These are phyloP conservation scores for Xylaria grammica DNA, from an alignment of 495 filamentous ascomycete genomes.

Conservation along the genomic window DNA sequence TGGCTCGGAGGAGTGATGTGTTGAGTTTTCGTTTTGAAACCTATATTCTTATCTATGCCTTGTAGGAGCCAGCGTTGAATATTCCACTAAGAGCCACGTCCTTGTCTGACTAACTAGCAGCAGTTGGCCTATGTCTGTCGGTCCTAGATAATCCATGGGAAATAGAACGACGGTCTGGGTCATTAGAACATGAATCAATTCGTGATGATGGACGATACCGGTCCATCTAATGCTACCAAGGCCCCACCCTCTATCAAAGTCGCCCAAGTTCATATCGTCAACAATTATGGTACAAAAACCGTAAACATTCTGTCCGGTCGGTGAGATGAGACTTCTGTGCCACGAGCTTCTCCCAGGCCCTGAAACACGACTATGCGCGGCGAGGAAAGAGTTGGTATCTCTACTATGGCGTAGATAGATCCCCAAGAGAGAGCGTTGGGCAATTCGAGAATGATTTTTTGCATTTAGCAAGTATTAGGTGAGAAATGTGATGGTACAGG, in stretches of 20 bases:
- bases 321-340: constrained; percentile 21
- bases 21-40: not conserved
- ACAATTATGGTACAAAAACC: constrained; percentile 23
- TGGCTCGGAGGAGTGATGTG: too few species aligned
- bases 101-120: not conserved
- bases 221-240: constrained; percentile 23
- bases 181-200: constrained; percentile 26
- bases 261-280: constrained; percentile 14
- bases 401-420: not conserved
- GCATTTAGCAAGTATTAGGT: constrained; percentile 12
- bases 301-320: constrained; percentile 12
- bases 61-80: too few species aligned
- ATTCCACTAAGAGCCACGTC: too few species aligned
- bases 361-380: not conserved
- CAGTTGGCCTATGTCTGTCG: not conserved
- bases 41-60: not conserved
- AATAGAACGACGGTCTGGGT: not conserved
- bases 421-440: not conserved
- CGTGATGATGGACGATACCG: constrained; percentile 25
- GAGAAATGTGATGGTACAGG: constrained; percentile 6
- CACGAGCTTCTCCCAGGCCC: not conserved
- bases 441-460: not conserved
- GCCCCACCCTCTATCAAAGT: constrained; percentile 9
- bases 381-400: not conserved
- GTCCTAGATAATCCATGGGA: too few species aligned